Base-by-base conservation (phyloP, 257 asterid genomes). In the Mentha longifolia region DNA sequence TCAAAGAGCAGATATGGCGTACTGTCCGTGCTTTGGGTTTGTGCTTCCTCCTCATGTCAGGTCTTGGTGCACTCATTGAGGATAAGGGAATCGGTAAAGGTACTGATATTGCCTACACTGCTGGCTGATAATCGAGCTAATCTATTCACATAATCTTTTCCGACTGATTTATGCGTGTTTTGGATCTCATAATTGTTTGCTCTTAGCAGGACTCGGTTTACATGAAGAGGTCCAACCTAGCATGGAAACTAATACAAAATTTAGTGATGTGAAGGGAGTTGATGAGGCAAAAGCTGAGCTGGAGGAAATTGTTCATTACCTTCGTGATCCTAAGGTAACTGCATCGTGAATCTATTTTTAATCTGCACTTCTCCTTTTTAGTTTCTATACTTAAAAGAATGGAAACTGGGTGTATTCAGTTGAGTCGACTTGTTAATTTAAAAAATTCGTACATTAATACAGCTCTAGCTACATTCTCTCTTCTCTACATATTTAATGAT, bases 281-380 rank as follows among this genome's bases (percentile, higher is more conserved):
- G 99, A 94, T 73, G 99, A 94, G 86, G 99, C 98, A 46, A 94
- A 91, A 82, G 67, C 87, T 57, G 98, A 94, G 79, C 85, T 94
- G 76, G 97, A 94, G 81, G 99, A 94, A 82, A 94, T 94, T 72
- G 99, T 89, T 66, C 95, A 91, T 86, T 94, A 94, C 82, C 95
- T 94, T 73, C 95, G 99, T 78, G 97, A 94, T 82, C 98, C 99
- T 42, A 94, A 89, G 97, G 99, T 89, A 68, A 78, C 60, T 70
- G 65, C 77, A 42, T 62, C 20, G 42, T 49, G 33, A 25, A 69
- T 37, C 61, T 74, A 61, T 67, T 41, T 16, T 33, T 41, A 6
- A 9, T 28, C 2, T 60, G 20, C 41, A 22, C 75, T 69, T 74
- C 47, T 59, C 41, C 0, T n/a, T 63, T 35, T 69, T 43, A 5